Percentiles rank a stretch among this genome's conserved stretches.
Conservation (phyloP, 208 protist species). For the Crithidia brevicula region DNA sequence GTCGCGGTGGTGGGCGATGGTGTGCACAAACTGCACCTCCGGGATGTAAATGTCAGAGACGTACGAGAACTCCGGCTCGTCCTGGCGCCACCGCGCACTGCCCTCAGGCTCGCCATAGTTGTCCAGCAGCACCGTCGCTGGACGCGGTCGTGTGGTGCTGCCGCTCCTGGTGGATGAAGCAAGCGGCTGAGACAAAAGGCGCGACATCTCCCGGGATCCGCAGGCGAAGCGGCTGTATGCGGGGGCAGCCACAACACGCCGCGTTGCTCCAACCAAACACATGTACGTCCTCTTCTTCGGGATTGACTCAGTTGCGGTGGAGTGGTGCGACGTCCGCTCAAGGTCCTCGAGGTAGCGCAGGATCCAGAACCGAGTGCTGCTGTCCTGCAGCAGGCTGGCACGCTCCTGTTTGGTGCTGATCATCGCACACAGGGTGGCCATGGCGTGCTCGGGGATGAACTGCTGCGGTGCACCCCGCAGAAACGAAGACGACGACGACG, state of each 20-base stretch:
- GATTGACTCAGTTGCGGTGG: not conserved
- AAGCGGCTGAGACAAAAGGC: conserved; percentile 10
- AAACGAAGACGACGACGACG: not conserved
- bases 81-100: conserved; percentile 13
- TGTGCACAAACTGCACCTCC: conserved; percentile 79
- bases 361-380: conserved; percentile 81
- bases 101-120: not conserved
- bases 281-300: conserved; percentile 37
- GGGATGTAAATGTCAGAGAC: conserved; percentile 87
- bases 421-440: conserved; percentile 82
- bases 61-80: conserved; percentile 35
- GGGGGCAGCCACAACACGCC: conserved; percentile 65
- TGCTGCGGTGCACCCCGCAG: conserved; percentile 15
- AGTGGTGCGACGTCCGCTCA: conserved; percentile 8
- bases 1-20: conserved; percentile 56
- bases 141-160: conserved; percentile 2
- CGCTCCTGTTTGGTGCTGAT: conserved; percentile 87
- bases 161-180: not conserved
- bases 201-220: conserved; percentile 13
- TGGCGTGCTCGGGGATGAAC: conserved; percentile 77
- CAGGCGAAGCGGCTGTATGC: conserved; percentile 52
- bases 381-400: conserved; percentile 82
- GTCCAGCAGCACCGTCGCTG: conserved; percentile 12
- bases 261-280: conserved; percentile 77
- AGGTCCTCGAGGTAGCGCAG: conserved; percentile 65